A percentile compares a stretch with the other conserved stretches of the same genome.
Conservation (phyloP, 768 basidiomycete genomes). For the Kwoniella newhampshirensis region DNA sequence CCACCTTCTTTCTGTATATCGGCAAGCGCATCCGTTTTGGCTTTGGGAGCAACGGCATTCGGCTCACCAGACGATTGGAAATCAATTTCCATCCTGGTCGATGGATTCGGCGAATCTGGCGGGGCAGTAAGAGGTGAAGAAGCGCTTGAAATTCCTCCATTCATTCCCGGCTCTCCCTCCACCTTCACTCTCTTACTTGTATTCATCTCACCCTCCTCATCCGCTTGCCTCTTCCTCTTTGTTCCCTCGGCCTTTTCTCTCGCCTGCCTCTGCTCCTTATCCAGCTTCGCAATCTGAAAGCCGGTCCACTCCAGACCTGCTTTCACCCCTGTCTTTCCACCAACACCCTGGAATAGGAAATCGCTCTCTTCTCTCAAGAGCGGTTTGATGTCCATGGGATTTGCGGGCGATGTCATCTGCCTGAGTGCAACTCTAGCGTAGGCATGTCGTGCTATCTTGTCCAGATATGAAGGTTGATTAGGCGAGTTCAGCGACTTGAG, state of each 20-base stretch:
- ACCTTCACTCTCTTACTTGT: conserved; percentile 11
- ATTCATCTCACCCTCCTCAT: neutral
- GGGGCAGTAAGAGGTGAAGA: conserved; percentile 25
- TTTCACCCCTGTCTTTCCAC: conserved; percentile 24
- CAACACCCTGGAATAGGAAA: conserved; percentile 30
- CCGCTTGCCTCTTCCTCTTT: conserved; percentile 4
- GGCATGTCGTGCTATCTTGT: conserved; percentile 3
- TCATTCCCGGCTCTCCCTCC: neutral
- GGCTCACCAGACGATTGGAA: neutral
- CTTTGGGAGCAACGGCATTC: neutral
- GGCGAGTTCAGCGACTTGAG: neutral
- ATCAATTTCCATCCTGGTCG: neutral
- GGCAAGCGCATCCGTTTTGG: neutral
- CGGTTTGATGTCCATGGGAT: conserved; percentile 38
- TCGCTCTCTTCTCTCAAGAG: conserved; percentile 30
- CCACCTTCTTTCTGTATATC: neutral
- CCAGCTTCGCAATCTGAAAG: conserved; percentile 13
- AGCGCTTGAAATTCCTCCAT: conserved; percentile 4
- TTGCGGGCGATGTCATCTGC: conserved; percentile 17
- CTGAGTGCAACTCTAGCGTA: conserved; percentile 21
- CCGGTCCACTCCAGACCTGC: conserved; percentile 30
- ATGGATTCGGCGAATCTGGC: conserved; percentile 16
- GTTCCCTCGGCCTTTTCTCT: neutral
- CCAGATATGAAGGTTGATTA: neutral
- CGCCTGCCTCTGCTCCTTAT: conserved; percentile 7